Conservation (phyloP, 495 filamentous ascomycete species). For the Hypoxylon trugodes region DNA sequence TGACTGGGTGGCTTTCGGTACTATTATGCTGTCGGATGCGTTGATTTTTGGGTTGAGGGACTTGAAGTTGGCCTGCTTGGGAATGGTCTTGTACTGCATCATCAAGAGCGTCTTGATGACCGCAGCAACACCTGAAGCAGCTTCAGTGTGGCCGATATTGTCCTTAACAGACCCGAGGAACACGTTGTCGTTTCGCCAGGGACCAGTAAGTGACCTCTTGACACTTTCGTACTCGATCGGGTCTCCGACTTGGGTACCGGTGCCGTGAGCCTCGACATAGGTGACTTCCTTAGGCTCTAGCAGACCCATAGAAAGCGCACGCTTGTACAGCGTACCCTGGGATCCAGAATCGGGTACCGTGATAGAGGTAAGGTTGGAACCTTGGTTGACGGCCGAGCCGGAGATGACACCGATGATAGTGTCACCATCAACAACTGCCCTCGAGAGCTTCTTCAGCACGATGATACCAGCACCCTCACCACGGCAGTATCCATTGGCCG, state of each 20-base stretch:
- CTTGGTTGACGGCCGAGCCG: conserved; percentile 56
- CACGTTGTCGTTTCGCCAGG: neutral
- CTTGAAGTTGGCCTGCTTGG: conserved; percentile 51
- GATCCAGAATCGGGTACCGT: conserved; percentile 48
- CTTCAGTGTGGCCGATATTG: conserved; percentile 4
- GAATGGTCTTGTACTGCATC: conserved; percentile 52
- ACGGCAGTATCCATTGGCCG: conserved; percentile 41
- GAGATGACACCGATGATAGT: conserved; percentile 62
- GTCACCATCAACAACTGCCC: conserved; percentile 52
- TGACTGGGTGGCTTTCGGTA: neutral
- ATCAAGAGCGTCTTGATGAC: conserved; percentile 53
- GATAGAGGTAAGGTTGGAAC: conserved; percentile 40
- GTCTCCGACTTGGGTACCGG: conserved; percentile 77
- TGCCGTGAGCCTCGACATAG: conserved; percentile 80
- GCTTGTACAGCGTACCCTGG: conserved; percentile 29
- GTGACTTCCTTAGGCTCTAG: conserved; percentile 41
- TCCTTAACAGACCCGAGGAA: conserved; percentile 6
- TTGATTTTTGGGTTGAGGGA: neutral
- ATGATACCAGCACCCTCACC: conserved; percentile 59
- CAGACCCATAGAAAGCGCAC: neutral
- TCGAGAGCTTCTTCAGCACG: conserved; percentile 58
- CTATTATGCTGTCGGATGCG: neutral
- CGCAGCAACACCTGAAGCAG: neutral
- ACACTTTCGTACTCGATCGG: conserved; percentile 36
- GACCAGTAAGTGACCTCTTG: conserved; percentile 30